Evolutionary conservation across 225 moss, liverwort and hornwort species (phyloP), one percentile per base, ranked within the genome.

Genomic region (Pleurozium schreberi): DNA sequence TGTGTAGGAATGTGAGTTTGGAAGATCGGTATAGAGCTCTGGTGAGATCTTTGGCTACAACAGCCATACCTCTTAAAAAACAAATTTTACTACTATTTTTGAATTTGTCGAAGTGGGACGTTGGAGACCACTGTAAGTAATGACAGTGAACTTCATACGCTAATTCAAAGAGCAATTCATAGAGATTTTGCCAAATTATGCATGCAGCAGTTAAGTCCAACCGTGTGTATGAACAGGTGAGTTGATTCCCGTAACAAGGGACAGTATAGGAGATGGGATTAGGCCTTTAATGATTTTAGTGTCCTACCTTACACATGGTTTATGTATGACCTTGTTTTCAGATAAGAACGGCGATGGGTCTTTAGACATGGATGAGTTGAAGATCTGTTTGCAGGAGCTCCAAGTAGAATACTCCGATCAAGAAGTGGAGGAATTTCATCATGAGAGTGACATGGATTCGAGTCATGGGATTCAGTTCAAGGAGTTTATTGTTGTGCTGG

Each of bases 361-460:
- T 18, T 91, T 96, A 66, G 96, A 96, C 84, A 93, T 98, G 90
- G 95, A 96, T 77, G 98, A 96, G 81, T 88, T 98, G 93, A 96
- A 95, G 91, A 69, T 81, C 52, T 96, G 97, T 85, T 93, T 96
- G 80, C 92, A 94, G 86, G 98, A 97, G 91, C 95, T 97, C 26
- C 89, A 95, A 87, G 96, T 97, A 75, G 89, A 98, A 80, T 93
- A 94, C 75, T 96, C 95, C 63, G 96, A 95, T 60, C 94, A 98
- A 85, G 96, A 98, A 88, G 89, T 98, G 68, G 93, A 91, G 88
- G 96, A 93, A 27, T 95, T 96, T 87, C 95, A 96, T 67, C 93
- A 91, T 58, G 98, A 97, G 89, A 97, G 98, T 88, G 98, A 98
- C 84, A 94, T 98, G 92, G 96, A 97, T 90, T 95, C 95, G n/a